These are phyloP conservation scores for Dryas drummondii DNA, from an alignment of 306 rosid genomes.

Conservation along the genomic window DNA sequence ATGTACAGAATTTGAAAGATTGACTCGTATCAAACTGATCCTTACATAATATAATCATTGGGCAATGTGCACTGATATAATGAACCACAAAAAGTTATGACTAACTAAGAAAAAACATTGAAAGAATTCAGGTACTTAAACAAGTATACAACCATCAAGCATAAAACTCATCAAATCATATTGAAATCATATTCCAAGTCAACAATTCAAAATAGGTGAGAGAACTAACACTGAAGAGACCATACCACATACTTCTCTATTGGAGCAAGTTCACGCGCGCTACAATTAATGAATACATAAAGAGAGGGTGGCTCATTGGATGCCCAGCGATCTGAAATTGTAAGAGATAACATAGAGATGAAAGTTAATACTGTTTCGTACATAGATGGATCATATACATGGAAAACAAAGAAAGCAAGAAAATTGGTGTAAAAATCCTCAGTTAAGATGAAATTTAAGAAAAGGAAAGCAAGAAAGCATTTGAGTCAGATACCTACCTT, in stretches of 20 bases:
- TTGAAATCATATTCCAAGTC: constrained; percentile 19
- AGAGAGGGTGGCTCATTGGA: constrained; percentile 80
- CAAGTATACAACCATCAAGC: neutral
- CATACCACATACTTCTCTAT: constrained; percentile 98
- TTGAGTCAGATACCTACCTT: constrained; percentile 51
- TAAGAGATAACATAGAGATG: constrained; percentile 24
- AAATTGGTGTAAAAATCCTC: constrained; percentile 17
- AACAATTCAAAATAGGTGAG: constrained; percentile 10
- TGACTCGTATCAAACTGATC: neutral
- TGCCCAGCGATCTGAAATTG: constrained; percentile 82
- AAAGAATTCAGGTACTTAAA: neutral
- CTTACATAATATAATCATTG: neutral
- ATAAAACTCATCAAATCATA: neutral
- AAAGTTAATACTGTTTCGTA: constrained; percentile 10
- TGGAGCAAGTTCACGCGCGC: constrained; percentile 83
- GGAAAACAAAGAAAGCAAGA: constrained; percentile 8
- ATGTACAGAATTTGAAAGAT: neutral
- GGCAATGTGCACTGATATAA: neutral
- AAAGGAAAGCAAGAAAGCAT: neutral
- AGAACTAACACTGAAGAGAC: constrained; percentile 35
- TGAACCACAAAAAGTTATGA: neutral
- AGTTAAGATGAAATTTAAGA: neutral
- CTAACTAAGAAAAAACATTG: neutral
- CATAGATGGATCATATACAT: constrained; percentile 11
- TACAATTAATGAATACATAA: constrained; percentile 79